Conservation (phyloP, 306 rosid species). For the Canavalia ensiformis region DNA sequence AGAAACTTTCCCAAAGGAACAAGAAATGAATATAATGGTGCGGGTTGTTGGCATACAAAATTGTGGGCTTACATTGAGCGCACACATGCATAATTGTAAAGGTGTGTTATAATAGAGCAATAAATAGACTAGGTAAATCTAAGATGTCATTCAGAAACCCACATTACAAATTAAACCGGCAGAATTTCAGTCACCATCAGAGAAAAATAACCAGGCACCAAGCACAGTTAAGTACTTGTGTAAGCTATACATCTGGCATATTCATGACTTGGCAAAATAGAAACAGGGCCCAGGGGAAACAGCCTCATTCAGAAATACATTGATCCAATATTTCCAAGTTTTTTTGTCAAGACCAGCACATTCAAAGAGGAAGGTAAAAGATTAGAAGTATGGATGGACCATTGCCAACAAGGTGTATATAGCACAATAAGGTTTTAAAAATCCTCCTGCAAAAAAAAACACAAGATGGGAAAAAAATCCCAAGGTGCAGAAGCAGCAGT, state of each 20-base stretch:
- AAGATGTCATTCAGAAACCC: slow-evolving; percentile 26
- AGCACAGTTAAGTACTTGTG: slow-evolving; percentile 1
- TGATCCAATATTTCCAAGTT: not conserved
- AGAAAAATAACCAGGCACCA: slow-evolving; percentile 14
- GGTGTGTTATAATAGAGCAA: not conserved
- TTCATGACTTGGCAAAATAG: slow-evolving; percentile 5
- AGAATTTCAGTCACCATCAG: not conserved
- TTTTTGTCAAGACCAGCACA: not conserved
- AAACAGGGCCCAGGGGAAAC: not conserved
- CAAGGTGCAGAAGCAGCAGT: slow-evolving; percentile 28
- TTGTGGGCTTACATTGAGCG: not conserved
- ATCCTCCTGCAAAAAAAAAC: not conserved
- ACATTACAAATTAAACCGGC: slow-evolving; percentile 17
- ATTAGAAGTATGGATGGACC: not conserved
- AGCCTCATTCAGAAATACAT: not conserved
- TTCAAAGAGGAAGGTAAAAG: not conserved
- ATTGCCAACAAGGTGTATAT: slow-evolving; percentile 10
- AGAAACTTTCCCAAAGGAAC: slow-evolving; percentile 16
- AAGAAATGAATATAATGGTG: not conserved
- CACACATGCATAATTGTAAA: not conserved
- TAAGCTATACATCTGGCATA: not conserved
- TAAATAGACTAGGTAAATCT: slow-evolving; percentile 15
- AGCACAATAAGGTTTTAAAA: not conserved
- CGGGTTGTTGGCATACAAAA: not conserved
- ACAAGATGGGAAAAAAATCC: not conserved